Base-by-base conservation (phyloP, 2,329 filamentous ascomycete genomes). In the Pseudogymnoascus destructans region DNA sequence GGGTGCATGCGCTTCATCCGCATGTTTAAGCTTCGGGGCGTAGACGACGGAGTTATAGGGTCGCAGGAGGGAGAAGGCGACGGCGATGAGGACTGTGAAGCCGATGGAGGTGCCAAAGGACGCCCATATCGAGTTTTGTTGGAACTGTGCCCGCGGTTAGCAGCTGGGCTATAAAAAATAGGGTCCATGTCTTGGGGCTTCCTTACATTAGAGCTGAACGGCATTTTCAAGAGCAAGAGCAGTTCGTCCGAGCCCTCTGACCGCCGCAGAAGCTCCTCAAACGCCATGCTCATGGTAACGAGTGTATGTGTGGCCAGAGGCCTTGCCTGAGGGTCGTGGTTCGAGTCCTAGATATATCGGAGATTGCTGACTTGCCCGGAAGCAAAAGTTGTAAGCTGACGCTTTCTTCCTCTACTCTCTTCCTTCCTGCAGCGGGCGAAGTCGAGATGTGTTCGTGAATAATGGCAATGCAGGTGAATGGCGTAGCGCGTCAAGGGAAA, bases 1-100 rank as follows among this genome's bases (percentile, higher is more conserved):
- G 15, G 92, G 93, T 8, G 87, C 82, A 74, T 95, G 90, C 71
- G 86, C 89, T 64, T 89, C 84, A 70, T 97, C 92, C 69, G 89
- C 87, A 75, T 96, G 86, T 70, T 95, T 95, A 55, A 95, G 77
- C 70, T 95, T 92, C 38, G 93, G 93, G 3, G 93, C 91, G 73
- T 98, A 98, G 54, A 98, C 89, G 65, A 92, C 81, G 59, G 85
- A 86, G 71, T 97, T 92, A 72, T 91, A 90, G 4, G 93, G 93
- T 61, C 93, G 87, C 58, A 97, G 77, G 66, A 96, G 75, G 62
- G 89, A 95, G 77, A 97, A 98, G 63, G 84, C 73, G 60, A 95
- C 70, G 62, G 89, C 84, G 65, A 95, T 84, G 64, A 84, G 76
- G 62, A 79, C 67, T 7, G 89, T 89, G 67, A 93, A 75, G 58